These are phyloP conservation scores for Mariannaea elegans DNA, from an alignment of 2,329 filamentous ascomycete species.

Conservation along the genomic window DNA sequence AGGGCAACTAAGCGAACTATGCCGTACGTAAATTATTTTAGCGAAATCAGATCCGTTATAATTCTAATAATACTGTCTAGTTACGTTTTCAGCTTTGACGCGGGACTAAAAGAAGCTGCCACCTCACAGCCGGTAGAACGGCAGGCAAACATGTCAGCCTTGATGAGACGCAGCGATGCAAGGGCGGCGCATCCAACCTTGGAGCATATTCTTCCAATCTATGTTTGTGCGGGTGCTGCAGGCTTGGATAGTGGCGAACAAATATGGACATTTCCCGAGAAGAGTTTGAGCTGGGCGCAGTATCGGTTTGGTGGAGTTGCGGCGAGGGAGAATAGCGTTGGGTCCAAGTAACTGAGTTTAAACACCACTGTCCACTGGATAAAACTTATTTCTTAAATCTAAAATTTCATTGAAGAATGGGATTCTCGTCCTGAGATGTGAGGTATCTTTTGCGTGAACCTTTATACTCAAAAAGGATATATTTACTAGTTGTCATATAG, in stretches of 20 bases:
- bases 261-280: background rate
- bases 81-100: conserved; percentile 9
- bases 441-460: too few species aligned
- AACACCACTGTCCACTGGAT: too few species aligned
- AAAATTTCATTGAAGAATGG: too few species aligned
- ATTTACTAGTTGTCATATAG: too few species aligned
- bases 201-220: conserved; percentile 9
- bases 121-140: background rate
- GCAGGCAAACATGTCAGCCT: background rate
- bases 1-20: background rate
- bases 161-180: conserved; percentile 5
- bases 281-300: conserved; percentile 6
- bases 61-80: background rate
- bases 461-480: too few species aligned
- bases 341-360: too few species aligned
- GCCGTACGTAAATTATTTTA: background rate
- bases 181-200: conserved; percentile 10
- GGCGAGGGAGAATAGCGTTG: background rate
- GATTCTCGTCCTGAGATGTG: too few species aligned
- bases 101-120: conserved; percentile 1
- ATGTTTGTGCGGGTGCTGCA: conserved; percentile 1
- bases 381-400: too few species aligned
- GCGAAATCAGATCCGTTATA: background rate
- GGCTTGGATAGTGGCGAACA: background rate
- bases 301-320: background rate